phyloP scores from a whole-genome alignment of 768 basidiomycete genomes.

The Terana coerulea region DNA sequence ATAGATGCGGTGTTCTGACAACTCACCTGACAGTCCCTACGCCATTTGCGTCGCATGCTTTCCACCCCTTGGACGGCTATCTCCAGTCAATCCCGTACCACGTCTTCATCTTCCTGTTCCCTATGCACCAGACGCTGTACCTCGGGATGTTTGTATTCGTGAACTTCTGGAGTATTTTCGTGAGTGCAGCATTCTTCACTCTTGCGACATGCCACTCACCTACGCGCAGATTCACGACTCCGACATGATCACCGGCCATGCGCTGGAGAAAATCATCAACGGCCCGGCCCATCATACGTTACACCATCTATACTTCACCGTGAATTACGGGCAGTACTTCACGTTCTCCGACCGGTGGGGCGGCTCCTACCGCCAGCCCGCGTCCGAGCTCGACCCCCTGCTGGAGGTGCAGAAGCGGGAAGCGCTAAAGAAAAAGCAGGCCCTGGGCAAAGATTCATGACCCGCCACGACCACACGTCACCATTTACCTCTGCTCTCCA shows the following conservation, averaged over 20 bases:
- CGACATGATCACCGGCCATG: slow-evolving; percentile 94
- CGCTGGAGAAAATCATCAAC: slow-evolving; percentile 88
- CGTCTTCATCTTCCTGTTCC: slow-evolving; percentile 85
- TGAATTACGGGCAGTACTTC: slow-evolving; percentile 98
- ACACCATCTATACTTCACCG: slow-evolving; percentile 95
- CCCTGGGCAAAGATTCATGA: slow-evolving; percentile 21
- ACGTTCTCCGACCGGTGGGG: slow-evolving; percentile 87
- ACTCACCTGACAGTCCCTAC: slow-evolving; percentile 69
- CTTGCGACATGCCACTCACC: not conserved
- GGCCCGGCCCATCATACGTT: slow-evolving; percentile 98
- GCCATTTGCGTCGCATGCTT: slow-evolving; percentile 95
- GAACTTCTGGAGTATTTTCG: slow-evolving; percentile 92
- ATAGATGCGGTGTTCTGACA: slow-evolving; percentile 3
- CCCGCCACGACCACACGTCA: not conserved
- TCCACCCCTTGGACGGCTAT: slow-evolving; percentile 96
- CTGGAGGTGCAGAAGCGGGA: slow-evolving; percentile 51
- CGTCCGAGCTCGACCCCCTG: slow-evolving; percentile 78
- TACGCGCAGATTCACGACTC: slow-evolving; percentile 89
- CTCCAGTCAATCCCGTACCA: slow-evolving; percentile 95
- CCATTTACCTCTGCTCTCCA: not conserved
- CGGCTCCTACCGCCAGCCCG: slow-evolving; percentile 88
- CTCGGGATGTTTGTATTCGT: slow-evolving; percentile 86
- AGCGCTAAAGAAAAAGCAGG: slow-evolving; percentile 25
- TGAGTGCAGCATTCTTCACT: slow-evolving; percentile 33
- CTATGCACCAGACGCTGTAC: slow-evolving; percentile 81